Base-by-base conservation (phyloP, 371 early-diverging fungal species). In the Mucor irregularis region DNA sequence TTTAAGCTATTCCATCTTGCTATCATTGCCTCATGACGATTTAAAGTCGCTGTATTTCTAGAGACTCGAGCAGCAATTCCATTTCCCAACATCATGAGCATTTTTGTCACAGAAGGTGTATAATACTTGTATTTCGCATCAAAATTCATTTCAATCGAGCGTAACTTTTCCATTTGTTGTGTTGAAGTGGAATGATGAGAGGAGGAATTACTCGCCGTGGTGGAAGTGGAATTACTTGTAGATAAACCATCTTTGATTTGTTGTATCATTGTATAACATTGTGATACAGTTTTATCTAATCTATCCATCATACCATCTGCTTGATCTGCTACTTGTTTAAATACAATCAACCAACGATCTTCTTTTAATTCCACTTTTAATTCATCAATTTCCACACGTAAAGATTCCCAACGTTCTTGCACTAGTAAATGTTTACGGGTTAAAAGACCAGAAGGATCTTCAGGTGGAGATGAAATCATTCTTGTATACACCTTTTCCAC, bases 91-190 rank as follows among this genome's bases (percentile, higher is more conserved):
- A 81, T 82, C 30, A 71, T 74, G 13, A 85, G 56, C 83, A 83
- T 81, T 49, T 78, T 78, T 33, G 71, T 72, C n/a, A 85, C 78
- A 0, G 81, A 76, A 7, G 83, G 83, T 5, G 78, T 70, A 48
- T 79, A 85, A 54, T 81, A 81, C 57, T 83, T 83, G 61, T 80
- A 75, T 61, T 82, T 82, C 39, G 80, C 79, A 51, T 85, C 85
- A 61, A 85, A 85, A 9, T 73, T 80, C 63, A 83, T 83, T 58
- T 81, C 82, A 30, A 77, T 66, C 6, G 74, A 72, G 47, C 76
- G 69, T 14, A 80, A 68, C 45, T 81, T 78, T 17, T 44, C 56
- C 19, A 52, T 29, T 5, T 29, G 43, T 42, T 13, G 53, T 42
- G 34, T 34, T 42, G 2, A 19, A 43, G 24, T 16, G 31, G 0